These are phyloP conservation scores for Syzygium aromaticum DNA, from an alignment of 345 rosid genomes.

Conservation along the genomic window DNA sequence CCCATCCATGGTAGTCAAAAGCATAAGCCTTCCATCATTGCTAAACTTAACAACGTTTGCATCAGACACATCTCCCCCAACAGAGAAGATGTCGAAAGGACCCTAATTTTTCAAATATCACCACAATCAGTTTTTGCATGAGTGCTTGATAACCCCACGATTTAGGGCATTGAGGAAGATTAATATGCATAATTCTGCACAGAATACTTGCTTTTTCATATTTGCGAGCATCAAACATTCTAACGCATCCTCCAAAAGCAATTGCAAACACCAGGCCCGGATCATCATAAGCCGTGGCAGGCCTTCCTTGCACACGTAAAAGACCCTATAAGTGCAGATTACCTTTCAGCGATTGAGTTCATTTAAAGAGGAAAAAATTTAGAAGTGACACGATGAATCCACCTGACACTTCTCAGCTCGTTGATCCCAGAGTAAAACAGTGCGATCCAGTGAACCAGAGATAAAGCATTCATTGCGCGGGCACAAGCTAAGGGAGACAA, in stretches of 20 bases:
- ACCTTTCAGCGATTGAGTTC: not conserved
- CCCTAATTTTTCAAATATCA: constrained; percentile 33
- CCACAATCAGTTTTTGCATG: not conserved
- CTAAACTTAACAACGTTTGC: constrained; percentile 88
- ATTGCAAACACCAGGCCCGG: constrained; percentile 86
- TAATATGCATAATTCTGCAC: not conserved
- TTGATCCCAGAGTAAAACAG: constrained; percentile 98
- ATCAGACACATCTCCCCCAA: constrained; percentile 79
- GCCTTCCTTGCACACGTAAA: constrained; percentile 79
- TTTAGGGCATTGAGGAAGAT: not conserved
- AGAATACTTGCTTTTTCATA: constrained; percentile 67
- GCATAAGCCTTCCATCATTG: constrained; percentile 85
- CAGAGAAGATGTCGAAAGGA: constrained; percentile 83
- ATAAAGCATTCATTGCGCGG: constrained; percentile 79
- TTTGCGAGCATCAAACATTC: constrained; percentile 93
- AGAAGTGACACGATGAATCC: not conserved
- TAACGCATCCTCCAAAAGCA: constrained; percentile 87
- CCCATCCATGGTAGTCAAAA: constrained; percentile 87
- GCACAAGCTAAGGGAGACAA: constrained; percentile 89
- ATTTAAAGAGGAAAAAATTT: not conserved
- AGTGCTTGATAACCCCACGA: not conserved
- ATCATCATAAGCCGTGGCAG: constrained; percentile 94
- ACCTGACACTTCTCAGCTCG: constrained; percentile 97
- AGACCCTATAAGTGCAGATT: constrained; percentile 36
- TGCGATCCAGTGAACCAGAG: constrained; percentile 94